Base-by-base conservation (phyloP, 2,329 filamentous ascomycete genomes). In the Aspergillus pseudoviridinutans region DNA sequence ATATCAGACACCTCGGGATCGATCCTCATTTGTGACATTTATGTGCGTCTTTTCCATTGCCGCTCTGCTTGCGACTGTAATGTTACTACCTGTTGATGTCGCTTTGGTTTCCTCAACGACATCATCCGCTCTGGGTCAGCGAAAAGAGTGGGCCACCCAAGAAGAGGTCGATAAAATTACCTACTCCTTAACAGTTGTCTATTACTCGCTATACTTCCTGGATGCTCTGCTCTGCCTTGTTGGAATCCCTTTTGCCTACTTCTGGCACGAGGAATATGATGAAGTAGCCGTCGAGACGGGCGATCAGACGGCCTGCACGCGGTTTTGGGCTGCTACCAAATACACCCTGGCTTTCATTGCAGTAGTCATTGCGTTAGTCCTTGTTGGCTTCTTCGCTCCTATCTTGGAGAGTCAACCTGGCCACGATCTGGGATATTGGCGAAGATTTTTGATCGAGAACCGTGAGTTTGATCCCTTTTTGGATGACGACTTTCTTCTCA, bases 231-330 rank as follows among this genome's bases (percentile, higher is more conserved):
- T 99, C 10, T 99, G 94, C 70, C 80, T 99, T 49, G 74, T 97
- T 20, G 84, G 96, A 49, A 89, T 97, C 22, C 94, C 94, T 0
- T 99, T 99, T 71, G 89, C 92, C 50, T 99, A 99, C 79, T 99
- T 99, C 74, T 97, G 89, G 86, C 94, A 96, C 69, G 94, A 99
- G 74, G 94, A 97, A 74, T 96, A 96, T 64, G 93, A 97, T 68
- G 92, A 97, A 76, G 87, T 93, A 22, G 92, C 92, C 60, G 83
- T 88, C 35, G 90, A 96, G 67, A 85, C 90, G 59, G 90, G 91
- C 32, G 86, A 84, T 29, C 87, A 92, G 71, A 88, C 89, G 2
- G 74, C 88, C 58, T 82, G 81, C 6, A 84, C 86, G 68, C 84
- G 91, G 55, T 82, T 97, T 59, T 88, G 87, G 83, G 87, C 87